Evolutionary conservation across 2,329 filamentous ascomycete species (phyloP), one percentile per base, ranked within the genome.

Genomic region (Aspergillus neotritici): DNA sequence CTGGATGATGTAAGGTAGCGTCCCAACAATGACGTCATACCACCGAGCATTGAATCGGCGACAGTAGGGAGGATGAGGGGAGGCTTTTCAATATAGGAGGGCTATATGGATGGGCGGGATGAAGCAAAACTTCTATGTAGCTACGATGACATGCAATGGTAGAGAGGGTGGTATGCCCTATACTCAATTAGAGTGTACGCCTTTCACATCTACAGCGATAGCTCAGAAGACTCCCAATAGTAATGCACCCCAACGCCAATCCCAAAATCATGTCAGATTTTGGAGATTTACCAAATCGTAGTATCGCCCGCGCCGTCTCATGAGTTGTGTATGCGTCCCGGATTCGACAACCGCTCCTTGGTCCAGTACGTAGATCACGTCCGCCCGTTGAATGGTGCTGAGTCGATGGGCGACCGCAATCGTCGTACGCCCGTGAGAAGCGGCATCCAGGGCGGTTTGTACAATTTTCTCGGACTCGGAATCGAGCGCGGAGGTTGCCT

Each of bases 341-440:
- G 77, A 75, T 71, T 96, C 90, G 1, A 90, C 84, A 31, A 96
- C 78, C 43, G 79, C 75, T 2, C 90, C 90, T 54, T 86, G 81
- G 62, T 94, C 88, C 61, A 96, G 89, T 9, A 96, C 90, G 53
- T 91, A 95, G 54, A 96, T 96, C 40, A 89, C 69, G 61, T 96
- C 89, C 0, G 90, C 90, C 61, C 89, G 87, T 62, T 94, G 87
- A 48, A 96, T 94, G 0, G 90, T 95, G 60, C 82, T 87, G 3
- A 96, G 70, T 14, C 90, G 76, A 67, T 96, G 90, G 2, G 91
- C 91, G 1, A 96, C 89, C 1, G 89, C 89, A 49, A 96, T 90
- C 0, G 90, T 96, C 8, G 88, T 94, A 39, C 87, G 77, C 29
- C 82, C 87, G 72, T 86, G 83, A 11, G 87, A 82, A 1, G 87